phyloP scores from a whole-genome alignment of 208 protist genomes.

The Entamoeba invadens region DNA sequence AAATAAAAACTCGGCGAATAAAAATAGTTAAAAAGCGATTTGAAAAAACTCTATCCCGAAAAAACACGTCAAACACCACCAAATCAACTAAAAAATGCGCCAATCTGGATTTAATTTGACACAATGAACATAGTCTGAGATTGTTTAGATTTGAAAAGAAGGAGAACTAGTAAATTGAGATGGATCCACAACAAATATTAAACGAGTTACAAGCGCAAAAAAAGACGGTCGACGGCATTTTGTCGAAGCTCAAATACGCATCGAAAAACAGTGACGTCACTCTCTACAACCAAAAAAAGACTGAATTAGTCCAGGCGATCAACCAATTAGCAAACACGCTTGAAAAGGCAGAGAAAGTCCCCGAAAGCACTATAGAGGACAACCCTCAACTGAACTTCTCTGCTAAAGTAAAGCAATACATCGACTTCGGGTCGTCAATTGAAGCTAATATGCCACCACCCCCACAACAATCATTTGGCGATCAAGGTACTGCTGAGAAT shows the following conservation, averaged over 20 bases:
- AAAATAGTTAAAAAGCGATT: too few species aligned
- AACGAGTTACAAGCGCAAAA: not conserved
- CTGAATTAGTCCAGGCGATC: not conserved
- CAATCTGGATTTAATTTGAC: too few species aligned
- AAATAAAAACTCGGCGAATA: too few species aligned
- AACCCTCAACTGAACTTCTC: not conserved
- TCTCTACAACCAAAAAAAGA: not conserved
- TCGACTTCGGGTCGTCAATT: not conserved
- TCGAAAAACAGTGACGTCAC: not conserved
- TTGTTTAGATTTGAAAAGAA: too few species aligned
- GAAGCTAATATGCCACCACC: not conserved
- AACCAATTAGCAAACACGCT: not conserved
- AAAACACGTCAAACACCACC: too few species aligned
- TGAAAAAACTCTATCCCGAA: too few species aligned
- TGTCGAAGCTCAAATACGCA: not conserved
- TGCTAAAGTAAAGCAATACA: not conserved
- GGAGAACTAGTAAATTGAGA: too few species aligned
- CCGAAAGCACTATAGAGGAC: not conserved
- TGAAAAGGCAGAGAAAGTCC: not conserved
- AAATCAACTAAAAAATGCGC: too few species aligned
- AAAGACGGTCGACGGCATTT: not conserved
- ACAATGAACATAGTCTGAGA: too few species aligned
- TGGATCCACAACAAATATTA: too few species aligned
- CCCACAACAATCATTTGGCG: not conserved
- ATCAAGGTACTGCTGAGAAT: not conserved